These are phyloP conservation scores for Fragaria iinumae DNA, from an alignment of 306 rosid species.

Conservation along the genomic window DNA sequence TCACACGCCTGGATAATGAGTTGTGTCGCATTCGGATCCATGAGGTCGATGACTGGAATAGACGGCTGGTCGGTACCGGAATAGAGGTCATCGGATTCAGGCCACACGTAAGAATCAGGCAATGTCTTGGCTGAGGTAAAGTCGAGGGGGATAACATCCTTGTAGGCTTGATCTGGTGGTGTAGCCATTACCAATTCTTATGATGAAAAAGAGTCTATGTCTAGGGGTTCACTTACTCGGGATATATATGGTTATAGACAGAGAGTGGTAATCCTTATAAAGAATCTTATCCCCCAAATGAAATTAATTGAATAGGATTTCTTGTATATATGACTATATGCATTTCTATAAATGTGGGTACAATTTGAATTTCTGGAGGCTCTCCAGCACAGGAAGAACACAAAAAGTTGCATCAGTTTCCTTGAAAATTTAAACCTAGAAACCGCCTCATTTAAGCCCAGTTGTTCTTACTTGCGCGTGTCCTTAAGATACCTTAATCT, in stretches of 20 bases:
- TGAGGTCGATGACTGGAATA: neutral
- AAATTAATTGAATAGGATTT: neutral
- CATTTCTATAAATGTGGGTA: neutral
- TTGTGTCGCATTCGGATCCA: neutral
- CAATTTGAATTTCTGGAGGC: too few relatives aligned
- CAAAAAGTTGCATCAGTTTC: too few relatives aligned
- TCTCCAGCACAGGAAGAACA: too few relatives aligned
- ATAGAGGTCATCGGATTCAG: neutral
- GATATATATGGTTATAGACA: neutral
- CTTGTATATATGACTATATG: neutral
- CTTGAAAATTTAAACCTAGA: too few relatives aligned
- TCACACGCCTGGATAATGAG: neutral
- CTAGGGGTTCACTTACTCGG: neutral
- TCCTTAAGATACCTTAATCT: too few relatives aligned
- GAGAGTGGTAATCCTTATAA: neutral
- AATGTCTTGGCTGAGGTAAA: neutral
- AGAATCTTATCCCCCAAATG: neutral
- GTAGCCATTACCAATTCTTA: neutral
- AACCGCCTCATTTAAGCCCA: too few relatives aligned
- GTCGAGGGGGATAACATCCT: neutral
- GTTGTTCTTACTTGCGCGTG: too few relatives aligned
- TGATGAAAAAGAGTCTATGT: neutral
- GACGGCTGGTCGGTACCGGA: neutral
- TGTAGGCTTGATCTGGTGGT: constrained; percentile 16
- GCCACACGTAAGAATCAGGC: neutral